These are phyloP conservation scores for Verbena officinalis DNA, from an alignment of 257 asterid species.

Conservation along the genomic window DNA sequence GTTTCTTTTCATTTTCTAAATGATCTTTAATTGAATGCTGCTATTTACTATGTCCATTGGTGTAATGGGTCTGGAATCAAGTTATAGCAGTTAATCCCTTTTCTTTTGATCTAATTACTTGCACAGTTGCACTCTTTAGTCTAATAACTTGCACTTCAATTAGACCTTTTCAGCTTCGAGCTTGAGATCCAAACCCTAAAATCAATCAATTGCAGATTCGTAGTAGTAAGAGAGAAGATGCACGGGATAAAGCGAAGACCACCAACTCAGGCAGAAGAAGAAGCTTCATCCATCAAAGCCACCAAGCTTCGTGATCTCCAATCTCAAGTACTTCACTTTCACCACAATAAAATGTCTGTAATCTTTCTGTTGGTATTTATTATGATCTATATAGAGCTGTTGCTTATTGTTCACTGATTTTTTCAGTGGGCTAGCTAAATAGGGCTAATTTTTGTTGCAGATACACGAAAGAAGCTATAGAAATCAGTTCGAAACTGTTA, in stretches of 20 bases:
- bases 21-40: no score
- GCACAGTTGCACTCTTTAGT: no score
- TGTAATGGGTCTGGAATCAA: no score
- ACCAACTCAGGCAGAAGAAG: slow-evolving; percentile 59
- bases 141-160: no score
- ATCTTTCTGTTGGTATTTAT: not conserved
- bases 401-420: not conserved
- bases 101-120: no score
- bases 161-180: no score
- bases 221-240: slow-evolving; percentile 39
- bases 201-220: not conserved
- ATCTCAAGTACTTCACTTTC: slow-evolving; percentile 75
- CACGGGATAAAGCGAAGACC: slow-evolving; percentile 86
- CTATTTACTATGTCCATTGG: no score
- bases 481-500: slow-evolving; percentile 64
- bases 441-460: slow-evolving; percentile 43
- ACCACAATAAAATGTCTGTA: slow-evolving; percentile 62
- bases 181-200: slow-evolving; percentile 24
- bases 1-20: no score
- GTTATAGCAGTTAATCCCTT: no score
- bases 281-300: slow-evolving; percentile 64
- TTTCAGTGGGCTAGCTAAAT: not conserved
- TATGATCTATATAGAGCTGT: not conserved
- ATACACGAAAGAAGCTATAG: slow-evolving; percentile 80
- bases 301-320: slow-evolving; percentile 75